Evolutionary conservation across 83 land plant species (phyloP).

Genomic region (Thuja plicata): DNA sequence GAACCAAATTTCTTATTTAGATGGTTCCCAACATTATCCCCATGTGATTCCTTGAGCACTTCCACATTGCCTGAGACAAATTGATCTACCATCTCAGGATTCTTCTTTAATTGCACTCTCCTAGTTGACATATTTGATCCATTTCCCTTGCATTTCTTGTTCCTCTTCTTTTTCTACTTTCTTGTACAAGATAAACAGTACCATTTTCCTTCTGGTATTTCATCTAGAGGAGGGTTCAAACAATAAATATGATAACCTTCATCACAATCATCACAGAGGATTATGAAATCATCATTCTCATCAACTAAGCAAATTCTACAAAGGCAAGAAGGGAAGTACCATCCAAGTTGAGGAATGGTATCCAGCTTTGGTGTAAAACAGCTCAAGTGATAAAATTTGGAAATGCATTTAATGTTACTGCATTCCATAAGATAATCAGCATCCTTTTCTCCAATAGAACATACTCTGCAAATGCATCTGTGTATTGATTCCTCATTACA

Average conservation of each 20-base stretch:
- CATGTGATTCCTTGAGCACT: neutral
- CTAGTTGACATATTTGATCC: neutral
- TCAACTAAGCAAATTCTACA: constrained; percentile 59
- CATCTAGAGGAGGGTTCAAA: constrained; percentile 43
- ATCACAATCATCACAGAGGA: constrained; percentile 74
- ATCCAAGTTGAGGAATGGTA: constrained; percentile 18
- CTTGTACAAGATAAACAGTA: constrained; percentile 33
- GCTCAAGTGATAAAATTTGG: constrained; percentile 48
- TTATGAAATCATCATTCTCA: constrained; percentile 54
- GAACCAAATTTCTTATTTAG: neutral
- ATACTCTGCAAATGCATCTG: constrained; percentile 34
- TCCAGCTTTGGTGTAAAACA: constrained; percentile 36
- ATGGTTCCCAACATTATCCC: neutral
- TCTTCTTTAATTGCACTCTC: neutral
- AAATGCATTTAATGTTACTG: constrained; percentile 33
- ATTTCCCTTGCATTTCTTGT: neutral
- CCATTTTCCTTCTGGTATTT: constrained; percentile 66
- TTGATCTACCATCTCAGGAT: neutral
- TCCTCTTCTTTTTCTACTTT: neutral
- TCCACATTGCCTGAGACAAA: neutral
- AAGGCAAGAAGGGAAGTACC: constrained; percentile 83
- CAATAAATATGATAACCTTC: constrained; percentile 68
- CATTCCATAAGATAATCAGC: constrained; percentile 27
- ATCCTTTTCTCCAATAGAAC: constrained; percentile 23
- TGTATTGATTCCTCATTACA: neutral